A percentile compares a stretch with the other conserved stretches of the same genome.
phyloP scores from a whole-genome alignment of 345 rosid species.

The Triadica sebifera region DNA sequence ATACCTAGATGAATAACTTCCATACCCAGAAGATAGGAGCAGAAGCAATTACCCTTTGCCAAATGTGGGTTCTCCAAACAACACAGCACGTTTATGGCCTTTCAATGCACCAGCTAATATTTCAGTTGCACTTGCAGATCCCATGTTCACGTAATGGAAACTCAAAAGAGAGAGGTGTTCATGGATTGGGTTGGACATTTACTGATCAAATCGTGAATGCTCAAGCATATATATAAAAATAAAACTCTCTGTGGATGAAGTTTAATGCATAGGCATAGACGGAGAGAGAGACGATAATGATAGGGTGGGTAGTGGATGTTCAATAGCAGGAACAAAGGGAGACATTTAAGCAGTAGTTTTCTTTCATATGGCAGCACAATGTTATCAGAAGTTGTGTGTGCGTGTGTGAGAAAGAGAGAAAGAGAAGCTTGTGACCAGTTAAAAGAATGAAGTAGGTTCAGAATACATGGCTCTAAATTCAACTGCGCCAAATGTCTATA shows the following conservation, averaged over 20 bases:
- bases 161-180: slow-evolving; percentile 8
- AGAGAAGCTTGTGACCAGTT: neutral
- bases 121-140: slow-evolving; percentile 97
- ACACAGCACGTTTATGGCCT: slow-evolving; percentile 81
- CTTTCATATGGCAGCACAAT: no score
- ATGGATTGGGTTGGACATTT: neutral
- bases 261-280: neutral
- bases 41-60: slow-evolving; percentile 89
- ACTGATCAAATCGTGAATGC: neutral
- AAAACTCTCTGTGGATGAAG: neutral
- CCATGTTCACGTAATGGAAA: slow-evolving; percentile 78
- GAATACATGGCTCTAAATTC: neutral
- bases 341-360: no score
- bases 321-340: no score
- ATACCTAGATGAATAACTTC: no score
- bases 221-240: neutral
- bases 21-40: neutral
- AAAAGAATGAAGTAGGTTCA: neutral
- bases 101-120: slow-evolving; percentile 91
- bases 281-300: neutral
- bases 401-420: neutral
- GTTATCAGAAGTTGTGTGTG: neutral
- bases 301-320: no score
- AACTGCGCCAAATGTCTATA: neutral
- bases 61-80: slow-evolving; percentile 84